Conservation (phyloP, 345 rosid genomes). For the Moricandia arvensis region DNA sequence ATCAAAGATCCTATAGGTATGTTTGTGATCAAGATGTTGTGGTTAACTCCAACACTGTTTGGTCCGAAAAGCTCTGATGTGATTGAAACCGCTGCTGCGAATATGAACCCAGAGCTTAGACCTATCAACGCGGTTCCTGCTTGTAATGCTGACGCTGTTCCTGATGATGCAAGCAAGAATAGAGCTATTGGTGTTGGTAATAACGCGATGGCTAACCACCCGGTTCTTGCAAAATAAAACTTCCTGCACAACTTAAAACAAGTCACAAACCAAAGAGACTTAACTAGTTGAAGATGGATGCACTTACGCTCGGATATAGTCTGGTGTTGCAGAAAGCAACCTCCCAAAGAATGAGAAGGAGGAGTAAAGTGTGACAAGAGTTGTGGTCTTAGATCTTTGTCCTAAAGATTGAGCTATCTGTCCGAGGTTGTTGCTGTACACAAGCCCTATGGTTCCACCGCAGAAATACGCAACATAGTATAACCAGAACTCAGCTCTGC, state of each 20-base stretch:
- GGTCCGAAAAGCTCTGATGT: conserved; percentile 94
- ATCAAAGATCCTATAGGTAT: conserved; percentile 82
- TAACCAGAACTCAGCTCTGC: conserved; percentile 84
- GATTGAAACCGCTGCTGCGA: conserved; percentile 88
- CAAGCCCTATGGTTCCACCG: conserved; percentile 95
- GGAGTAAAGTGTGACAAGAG: conserved; percentile 78
- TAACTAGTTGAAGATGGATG: neutral
- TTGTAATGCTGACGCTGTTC: conserved; percentile 45
- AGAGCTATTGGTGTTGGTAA: conserved; percentile 83
- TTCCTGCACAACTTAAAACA: conserved; percentile 47
- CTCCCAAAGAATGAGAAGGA: conserved; percentile 96
- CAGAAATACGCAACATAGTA: conserved; percentile 79
- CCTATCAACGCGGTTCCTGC: conserved; percentile 69
- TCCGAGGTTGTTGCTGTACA: conserved; percentile 89
- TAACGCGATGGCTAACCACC: conserved; percentile 78
- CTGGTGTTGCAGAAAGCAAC: conserved; percentile 81
- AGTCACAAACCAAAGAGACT: too few relatives aligned
- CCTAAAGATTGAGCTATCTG: conserved; percentile 90
- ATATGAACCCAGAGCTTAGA: conserved; percentile 86
- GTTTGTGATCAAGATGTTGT: conserved; percentile 89
- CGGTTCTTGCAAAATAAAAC: conserved; percentile 85
- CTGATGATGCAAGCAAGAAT: conserved; percentile 60
- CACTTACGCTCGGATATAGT: conserved; percentile 76
- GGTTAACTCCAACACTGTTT: conserved; percentile 83
- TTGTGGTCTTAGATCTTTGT: conserved; percentile 51